Conservation (phyloP, 208 protist genomes). For the Hexamita inflata region DNA sequence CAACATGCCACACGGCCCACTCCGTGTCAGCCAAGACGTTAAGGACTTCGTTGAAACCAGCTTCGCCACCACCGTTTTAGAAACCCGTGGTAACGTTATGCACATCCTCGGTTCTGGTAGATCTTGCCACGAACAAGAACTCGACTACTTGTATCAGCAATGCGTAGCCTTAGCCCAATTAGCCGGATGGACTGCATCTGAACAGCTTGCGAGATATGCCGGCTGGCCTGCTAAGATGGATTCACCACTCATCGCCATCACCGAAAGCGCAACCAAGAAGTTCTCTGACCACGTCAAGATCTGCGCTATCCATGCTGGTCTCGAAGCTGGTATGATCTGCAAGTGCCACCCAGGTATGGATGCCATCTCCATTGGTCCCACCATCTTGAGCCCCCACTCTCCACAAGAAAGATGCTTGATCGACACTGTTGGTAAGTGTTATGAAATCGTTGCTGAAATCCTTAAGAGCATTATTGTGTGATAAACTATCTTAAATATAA, state of each 20-base stretch:
- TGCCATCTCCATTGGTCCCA: conserved; percentile 36
- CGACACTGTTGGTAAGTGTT: background rate
- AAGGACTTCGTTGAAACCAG: conserved; percentile 34
- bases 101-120: conserved; percentile 2
- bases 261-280: background rate
- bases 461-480: no score
- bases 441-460: no score
- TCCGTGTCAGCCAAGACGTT: conserved; percentile 13
- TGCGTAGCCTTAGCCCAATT: background rate
- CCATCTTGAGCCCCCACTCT: conserved; percentile 15
- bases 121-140: background rate
- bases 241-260: background rate
- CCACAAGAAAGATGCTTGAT: background rate
- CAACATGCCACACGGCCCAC: conserved; percentile 28
- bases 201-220: background rate
- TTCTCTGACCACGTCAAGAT: conserved; percentile 14
- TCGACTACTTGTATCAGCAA: background rate
- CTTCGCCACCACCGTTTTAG: conserved; percentile 20
- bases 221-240: conserved; percentile 37
- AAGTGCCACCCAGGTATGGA: conserved; percentile 11
- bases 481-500: no score
- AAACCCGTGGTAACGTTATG: background rate
- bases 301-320: conserved; percentile 38
- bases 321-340: conserved; percentile 34
- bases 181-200: background rate